Evolutionary conservation across 148 eudicot genomes (phyloP), one percentile per base, ranked within the genome.

Genomic region (Fagopyrum esculentum): DNA sequence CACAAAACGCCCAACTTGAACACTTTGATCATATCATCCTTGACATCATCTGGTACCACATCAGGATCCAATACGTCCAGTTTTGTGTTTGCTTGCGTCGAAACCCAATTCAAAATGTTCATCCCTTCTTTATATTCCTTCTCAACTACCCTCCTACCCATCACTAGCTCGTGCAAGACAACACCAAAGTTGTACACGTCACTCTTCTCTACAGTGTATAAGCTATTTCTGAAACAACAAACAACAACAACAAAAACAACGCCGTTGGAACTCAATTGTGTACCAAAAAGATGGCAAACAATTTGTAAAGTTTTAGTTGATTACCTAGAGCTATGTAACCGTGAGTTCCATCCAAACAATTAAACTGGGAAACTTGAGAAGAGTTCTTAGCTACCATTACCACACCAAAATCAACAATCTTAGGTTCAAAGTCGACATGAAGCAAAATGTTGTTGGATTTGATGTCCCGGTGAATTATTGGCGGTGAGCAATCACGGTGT

Each of bases 241-340:
- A 35, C 40, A 35, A 35, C 2, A 35, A 35, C 40, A 35, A 1
- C 40, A 35, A 35, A 1, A 35, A 35, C 40, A 35, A 1, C 9
- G 61, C 26, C 22, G 8, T 56, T 56, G 19, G 61, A 56, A 26
- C 5, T 35, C 17, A 35, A 5, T 64, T 64, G 12, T 40, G 70
- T 40, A 12, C 46, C 1, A 13, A 64, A 13, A 4, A 2, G 1
- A 0, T 2, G 16, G 26, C 5, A 54, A 12, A 12, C 5, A 22
- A 59, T 8, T 60, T 55, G 22, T 12, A 35, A 43, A 19, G 61
- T 5, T 15, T 69, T n/a, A 78, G 78, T 35, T 35, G 76, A 84
- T 78, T 83, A 92, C 99, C 99, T 71, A 98, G 99, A 69, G 99
- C 99, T 8, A 95, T 85, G 76, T 95, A 95, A 52, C 99, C 99